phyloP scores from a whole-genome alignment of 2,329 filamentous ascomycete species.

The Clarireedia sp. region DNA sequence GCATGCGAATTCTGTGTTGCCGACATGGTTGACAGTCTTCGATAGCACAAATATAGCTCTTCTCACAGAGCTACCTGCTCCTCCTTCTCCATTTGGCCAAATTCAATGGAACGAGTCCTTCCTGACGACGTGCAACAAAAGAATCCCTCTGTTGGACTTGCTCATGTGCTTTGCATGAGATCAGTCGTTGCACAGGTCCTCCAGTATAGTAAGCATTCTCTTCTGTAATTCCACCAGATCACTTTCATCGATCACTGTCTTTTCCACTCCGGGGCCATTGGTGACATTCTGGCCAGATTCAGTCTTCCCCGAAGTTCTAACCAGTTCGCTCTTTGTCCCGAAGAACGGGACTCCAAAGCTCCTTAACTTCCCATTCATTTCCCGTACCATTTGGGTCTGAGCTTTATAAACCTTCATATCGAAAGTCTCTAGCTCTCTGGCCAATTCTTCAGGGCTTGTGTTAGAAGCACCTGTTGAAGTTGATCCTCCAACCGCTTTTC shows the following conservation, averaged over 20 bases:
- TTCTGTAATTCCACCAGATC: constrained; percentile 38
- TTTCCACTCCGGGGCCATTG: constrained; percentile 15
- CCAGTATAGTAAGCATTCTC: constrained; percentile 41
- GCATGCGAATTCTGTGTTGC: background rate
- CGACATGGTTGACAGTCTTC: background rate
- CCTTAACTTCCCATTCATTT: constrained; percentile 47
- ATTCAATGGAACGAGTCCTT: constrained; percentile 8
- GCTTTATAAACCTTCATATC: constrained; percentile 56
- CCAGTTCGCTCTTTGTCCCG: constrained; percentile 38
- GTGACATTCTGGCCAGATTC: constrained; percentile 1
- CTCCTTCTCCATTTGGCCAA: constrained; percentile 2
- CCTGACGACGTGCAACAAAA: constrained; percentile 12
- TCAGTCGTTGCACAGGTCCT: constrained; percentile 39
- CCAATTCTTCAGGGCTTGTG: constrained; percentile 34
- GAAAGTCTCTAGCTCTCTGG: constrained; percentile 48
- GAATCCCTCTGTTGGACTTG: background rate
- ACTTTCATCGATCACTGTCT: constrained; percentile 30
- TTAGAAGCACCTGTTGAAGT: constrained; percentile 25
- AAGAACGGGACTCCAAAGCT: constrained; percentile 54
- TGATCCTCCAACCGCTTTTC: constrained; percentile 38
- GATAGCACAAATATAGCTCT: background rate
- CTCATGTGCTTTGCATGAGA: constrained; percentile 11
- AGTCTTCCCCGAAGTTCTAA: constrained; percentile 30
- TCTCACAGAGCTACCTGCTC: background rate
- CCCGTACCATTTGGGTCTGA: constrained; percentile 49